A percentile compares a stretch with the other conserved stretches of the same genome.
Conservation (phyloP, 306 rosid genomes). For the Cicer arietinum region DNA sequence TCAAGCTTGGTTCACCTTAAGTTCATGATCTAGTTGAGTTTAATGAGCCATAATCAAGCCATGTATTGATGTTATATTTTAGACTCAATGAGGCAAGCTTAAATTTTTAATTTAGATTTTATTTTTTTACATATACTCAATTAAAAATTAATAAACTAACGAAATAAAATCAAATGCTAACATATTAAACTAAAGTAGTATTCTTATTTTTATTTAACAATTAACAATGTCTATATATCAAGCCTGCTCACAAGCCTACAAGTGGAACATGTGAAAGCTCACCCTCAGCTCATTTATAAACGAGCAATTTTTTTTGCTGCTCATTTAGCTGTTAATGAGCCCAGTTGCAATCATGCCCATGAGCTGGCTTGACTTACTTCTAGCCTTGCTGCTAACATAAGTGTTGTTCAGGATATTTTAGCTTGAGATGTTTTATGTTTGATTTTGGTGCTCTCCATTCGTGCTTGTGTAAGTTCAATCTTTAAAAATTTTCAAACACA, state of each 20-base stretch:
- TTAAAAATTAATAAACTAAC: not conserved
- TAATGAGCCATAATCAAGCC: conserved; percentile 7
- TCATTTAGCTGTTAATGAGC: not conserved
- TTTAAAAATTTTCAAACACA: not conserved
- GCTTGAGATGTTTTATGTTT: conserved; percentile 5
- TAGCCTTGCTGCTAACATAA: conserved; percentile 1
- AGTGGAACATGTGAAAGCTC: not conserved
- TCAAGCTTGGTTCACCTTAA: not conserved
- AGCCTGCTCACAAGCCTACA: not conserved
- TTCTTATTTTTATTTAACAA: not conserved
- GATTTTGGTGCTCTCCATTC: not conserved
- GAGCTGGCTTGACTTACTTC: conserved; percentile 10
- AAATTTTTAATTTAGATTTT: not conserved
- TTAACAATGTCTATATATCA: not conserved
- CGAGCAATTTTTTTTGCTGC: not conserved
- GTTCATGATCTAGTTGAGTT: not conserved
- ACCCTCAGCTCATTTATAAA: not conserved
- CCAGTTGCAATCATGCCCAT: not conserved
- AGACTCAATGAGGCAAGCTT: not conserved
- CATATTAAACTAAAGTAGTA: not conserved
- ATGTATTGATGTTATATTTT: not conserved
- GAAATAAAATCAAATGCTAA: conserved; percentile 4
- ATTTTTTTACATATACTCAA: not conserved
- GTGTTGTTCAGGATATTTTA: conserved; percentile 3
- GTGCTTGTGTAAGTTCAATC: conserved; percentile 23